Evolutionary conservation across 306 rosid genomes (phyloP), one percentile per base, ranked within the genome.

Genomic region (Cucurbita maxima): DNA sequence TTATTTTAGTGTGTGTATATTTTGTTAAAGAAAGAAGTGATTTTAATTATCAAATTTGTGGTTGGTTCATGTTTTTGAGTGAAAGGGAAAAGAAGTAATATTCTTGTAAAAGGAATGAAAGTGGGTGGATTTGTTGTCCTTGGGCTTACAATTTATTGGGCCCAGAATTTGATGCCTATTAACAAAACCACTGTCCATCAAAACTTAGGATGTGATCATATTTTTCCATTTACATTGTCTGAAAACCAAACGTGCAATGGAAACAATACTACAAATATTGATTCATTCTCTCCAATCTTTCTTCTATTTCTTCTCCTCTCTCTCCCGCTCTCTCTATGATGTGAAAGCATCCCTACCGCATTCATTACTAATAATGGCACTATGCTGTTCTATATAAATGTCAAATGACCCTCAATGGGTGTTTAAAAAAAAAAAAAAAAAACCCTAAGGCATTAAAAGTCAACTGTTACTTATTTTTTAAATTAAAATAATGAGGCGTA

Each of bases 131-230:
- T 18, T 44, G 72, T 66, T 52, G 51, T 63, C 7, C 34, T 40
- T 25, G 0, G 54, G 54, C 54, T 45, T 44, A 44, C 4, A 64
- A 10, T 64, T 64, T 43, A 63, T 63, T 63, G 53, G 72, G 36
- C 19, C 44, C 3, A 66, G 73, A 68, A 68, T 25, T 68, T 68
- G 73, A 68, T 68, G 73, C 43, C 10, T 68, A 44, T 44, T 66
- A 68, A 44, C 18, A 0, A 67, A 67, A 45, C 72, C 55, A 67
- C 72, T 67, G 19, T 67, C 72, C 71, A 64, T 18, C 47, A 37
- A 64, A 66, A 66, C 15, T 66, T 12, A 25, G 25, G 25, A 25
- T 25, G 25, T 25, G 25, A 25, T 25, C 25, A 25, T 25, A 25
- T 25, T 25, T 25, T 1, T 25, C 25, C 25, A 25, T 25, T 25